Percentiles rank a stretch among this genome's conserved stretches.
Evolutionary conservation across 2,329 filamentous ascomycete species (phyloP).

Genomic region (Truncatella angustata): DNA sequence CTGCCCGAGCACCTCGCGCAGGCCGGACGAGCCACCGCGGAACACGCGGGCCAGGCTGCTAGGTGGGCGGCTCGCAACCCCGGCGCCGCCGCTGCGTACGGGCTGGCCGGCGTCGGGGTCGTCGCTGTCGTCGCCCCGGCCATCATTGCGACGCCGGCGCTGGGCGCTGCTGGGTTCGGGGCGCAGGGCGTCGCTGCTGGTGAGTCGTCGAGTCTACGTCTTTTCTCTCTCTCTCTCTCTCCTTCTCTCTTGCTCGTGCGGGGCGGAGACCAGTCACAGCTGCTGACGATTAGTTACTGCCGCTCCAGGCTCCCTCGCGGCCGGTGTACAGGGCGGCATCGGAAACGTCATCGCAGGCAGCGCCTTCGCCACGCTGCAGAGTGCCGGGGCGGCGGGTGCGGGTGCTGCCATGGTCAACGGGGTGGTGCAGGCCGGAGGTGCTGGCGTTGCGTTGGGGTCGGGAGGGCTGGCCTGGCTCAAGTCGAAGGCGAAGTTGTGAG

Average conservation of each 20-base stretch:
- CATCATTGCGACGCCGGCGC: neutral
- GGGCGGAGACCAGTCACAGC: neutral
- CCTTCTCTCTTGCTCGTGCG: neutral
- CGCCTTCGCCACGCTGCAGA: slow-evolving; percentile 30
- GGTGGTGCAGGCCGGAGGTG: neutral
- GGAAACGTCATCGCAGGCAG: slow-evolving; percentile 24
- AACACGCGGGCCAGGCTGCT: neutral
- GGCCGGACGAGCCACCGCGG: neutral
- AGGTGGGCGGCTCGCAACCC: neutral
- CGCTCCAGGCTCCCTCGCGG: slow-evolving; percentile 21
- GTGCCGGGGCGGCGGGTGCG: slow-evolving; percentile 26
- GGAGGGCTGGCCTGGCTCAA: neutral
- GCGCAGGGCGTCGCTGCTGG: neutral
- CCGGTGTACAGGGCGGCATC: slow-evolving; percentile 23
- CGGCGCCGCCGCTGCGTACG: neutral
- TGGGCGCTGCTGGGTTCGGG: neutral
- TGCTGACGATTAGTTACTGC: neutral
- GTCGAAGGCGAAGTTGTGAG: too few species aligned
- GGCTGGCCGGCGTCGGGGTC: neutral
- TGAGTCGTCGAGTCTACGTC: too few species aligned
- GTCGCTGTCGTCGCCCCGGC: neutral
- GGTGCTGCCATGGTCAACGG: neutral
- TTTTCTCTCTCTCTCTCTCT: neutral
- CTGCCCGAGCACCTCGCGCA: neutral
- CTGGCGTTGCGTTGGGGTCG: neutral